These are phyloP conservation scores for Venturia oleaginea DNA, from an alignment of 2,329 filamentous ascomycete genomes.

Conservation along the genomic window DNA sequence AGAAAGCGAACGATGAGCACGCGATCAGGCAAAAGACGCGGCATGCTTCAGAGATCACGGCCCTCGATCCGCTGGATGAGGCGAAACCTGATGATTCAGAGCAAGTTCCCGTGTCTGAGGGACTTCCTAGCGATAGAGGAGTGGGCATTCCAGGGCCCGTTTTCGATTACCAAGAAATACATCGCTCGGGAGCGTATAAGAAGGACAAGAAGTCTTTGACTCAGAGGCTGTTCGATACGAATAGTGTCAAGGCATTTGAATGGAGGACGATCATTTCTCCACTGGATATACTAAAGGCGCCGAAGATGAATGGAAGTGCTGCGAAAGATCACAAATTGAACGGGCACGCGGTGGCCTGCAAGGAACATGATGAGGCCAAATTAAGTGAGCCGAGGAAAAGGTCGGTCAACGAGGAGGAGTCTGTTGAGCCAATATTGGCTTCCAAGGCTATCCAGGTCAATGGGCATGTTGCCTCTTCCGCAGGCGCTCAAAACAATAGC, in stretches of 20 bases:
- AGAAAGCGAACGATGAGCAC: background rate
- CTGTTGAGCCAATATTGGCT: background rate
- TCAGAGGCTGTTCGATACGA: conserved; percentile 44
- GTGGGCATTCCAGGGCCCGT: background rate
- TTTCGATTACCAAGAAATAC: background rate
- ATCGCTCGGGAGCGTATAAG: conserved; percentile 14
- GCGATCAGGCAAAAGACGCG: background rate
- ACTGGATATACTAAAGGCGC: background rate
- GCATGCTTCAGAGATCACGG: background rate
- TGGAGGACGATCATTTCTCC: background rate
- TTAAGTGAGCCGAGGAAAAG: background rate
- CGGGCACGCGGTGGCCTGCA: background rate
- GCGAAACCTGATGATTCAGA: background rate
- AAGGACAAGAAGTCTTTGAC: conserved; percentile 55
- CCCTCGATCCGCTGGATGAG: background rate
- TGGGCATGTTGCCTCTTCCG: background rate
- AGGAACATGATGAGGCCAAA: background rate
- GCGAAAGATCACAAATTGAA: background rate
- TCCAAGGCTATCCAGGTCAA: background rate
- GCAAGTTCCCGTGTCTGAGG: background rate
- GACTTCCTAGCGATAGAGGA: background rate
- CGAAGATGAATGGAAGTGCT: background rate
- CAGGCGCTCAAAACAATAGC: background rate
- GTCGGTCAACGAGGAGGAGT: background rate
- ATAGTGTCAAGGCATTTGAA: background rate